Percentiles rank a stretch among this genome's conserved stretches.
phyloP scores from a whole-genome alignment of 805 yeast genomes.

The Torulaspora delbrueckii region DNA sequence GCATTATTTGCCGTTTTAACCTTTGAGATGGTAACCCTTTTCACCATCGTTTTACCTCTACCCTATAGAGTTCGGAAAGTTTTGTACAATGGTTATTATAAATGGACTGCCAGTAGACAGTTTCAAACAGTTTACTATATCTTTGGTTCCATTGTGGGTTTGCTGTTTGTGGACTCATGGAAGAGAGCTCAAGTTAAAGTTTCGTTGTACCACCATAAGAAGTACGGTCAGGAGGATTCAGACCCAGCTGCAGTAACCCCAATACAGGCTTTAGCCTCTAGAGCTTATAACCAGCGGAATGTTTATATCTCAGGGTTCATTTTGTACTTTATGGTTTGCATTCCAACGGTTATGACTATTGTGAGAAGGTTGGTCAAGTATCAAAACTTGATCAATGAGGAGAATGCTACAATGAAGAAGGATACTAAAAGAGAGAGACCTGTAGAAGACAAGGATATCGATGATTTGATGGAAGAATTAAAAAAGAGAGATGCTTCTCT shows the following conservation, averaged over 20 bases:
- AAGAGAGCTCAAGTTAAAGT: conserved; percentile 39
- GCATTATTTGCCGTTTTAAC: conserved; percentile 44
- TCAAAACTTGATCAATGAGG: conserved; percentile 34
- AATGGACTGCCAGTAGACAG: conserved; percentile 38
- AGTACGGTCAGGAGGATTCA: conserved; percentile 23
- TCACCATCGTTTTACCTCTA: conserved; percentile 50
- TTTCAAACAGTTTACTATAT: conserved; percentile 44
- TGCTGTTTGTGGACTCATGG: conserved; percentile 53
- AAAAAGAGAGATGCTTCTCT: conserved; percentile 42
- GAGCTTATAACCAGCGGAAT: conserved; percentile 61
- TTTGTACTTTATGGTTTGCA: conserved; percentile 50
- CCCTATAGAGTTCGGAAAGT: conserved; percentile 45
- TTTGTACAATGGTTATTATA: conserved; percentile 38
- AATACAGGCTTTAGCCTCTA: conserved; percentile 51
- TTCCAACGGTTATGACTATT: conserved; percentile 49
- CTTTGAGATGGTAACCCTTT: conserved; percentile 48
- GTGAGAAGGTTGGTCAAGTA: conserved; percentile 49
- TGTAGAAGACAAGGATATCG: conserved; percentile 32
- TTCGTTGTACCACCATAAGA: conserved; percentile 20
- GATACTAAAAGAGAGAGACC: conserved; percentile 12
- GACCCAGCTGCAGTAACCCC: conserved; percentile 34
- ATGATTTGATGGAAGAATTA: conserved; percentile 37
- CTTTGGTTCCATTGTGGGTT: conserved; percentile 39
- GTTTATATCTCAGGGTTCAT: conserved; percentile 60
- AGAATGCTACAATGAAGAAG: conserved; percentile 11